Evolutionary conservation across 2,329 filamentous ascomycete species (phyloP).

Genomic region (Ilyonectria mors-panacis): DNA sequence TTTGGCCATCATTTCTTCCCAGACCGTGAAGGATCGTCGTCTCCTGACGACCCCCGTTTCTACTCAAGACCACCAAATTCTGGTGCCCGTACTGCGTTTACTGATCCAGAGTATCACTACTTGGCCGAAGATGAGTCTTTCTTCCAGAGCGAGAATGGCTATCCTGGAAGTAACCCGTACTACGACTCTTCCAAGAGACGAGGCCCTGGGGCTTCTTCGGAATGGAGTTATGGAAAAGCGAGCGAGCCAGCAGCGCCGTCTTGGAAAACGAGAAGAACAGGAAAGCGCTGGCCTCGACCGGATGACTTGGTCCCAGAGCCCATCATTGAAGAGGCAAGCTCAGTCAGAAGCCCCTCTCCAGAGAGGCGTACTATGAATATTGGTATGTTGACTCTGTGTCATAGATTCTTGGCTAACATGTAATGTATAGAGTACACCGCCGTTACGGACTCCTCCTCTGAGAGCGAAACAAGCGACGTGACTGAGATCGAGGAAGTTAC

Average conservation of each 20-base stretch:
- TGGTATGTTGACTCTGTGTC: slow-evolving; percentile 43
- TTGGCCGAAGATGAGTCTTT: slow-evolving; percentile 28
- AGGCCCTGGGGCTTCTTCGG: slow-evolving; percentile 30
- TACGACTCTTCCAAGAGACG: slow-evolving; percentile 48
- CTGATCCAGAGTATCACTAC: slow-evolving; percentile 30
- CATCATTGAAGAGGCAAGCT: slow-evolving; percentile 54
- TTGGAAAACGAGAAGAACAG: background rate
- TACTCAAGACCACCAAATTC: slow-evolving; percentile 19
- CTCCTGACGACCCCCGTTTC: slow-evolving; percentile 25
- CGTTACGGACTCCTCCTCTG: slow-evolving; percentile 36
- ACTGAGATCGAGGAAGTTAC: slow-evolving; percentile 28
- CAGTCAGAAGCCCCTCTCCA: slow-evolving; percentile 43
- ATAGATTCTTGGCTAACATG: slow-evolving; percentile 24
- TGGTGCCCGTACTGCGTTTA: slow-evolving; percentile 27
- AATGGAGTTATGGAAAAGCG: background rate
- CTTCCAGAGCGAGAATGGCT: slow-evolving; percentile 18
- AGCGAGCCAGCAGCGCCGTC: background rate
- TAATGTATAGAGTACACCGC: slow-evolving; percentile 40
- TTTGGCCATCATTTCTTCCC: slow-evolving; percentile 39
- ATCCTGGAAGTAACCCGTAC: slow-evolving; percentile 52
- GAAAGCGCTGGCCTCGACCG: slow-evolving; percentile 8
- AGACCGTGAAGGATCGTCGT: slow-evolving; percentile 33
- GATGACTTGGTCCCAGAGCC: slow-evolving; percentile 48
- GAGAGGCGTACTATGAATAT: slow-evolving; percentile 43
- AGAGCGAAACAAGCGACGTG: slow-evolving; percentile 16